Conservation (phyloP, 345 rosid genomes). For the Gossypium raimondii region DNA sequence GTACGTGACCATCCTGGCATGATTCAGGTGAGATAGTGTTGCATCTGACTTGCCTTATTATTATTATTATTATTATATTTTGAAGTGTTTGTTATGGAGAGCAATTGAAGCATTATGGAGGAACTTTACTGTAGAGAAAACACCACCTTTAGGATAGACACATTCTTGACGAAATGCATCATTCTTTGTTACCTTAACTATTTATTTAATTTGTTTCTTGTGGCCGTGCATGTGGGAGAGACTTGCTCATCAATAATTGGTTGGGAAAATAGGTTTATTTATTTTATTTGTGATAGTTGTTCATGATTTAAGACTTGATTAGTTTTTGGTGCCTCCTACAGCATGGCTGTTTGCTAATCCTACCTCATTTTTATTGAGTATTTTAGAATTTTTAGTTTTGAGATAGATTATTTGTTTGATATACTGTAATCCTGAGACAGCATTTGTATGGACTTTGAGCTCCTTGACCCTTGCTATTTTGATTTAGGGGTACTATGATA, state of each 20-base stretch:
- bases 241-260: neutral
- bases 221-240: neutral
- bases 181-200: neutral
- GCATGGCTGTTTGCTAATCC: neutral
- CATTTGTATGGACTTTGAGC: neutral
- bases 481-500: neutral
- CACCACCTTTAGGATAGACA: neutral
- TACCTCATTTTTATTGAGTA: neutral
- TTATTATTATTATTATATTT: neutral
- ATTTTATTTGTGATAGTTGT: neutral
- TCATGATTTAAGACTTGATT: neutral
- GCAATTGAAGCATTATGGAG: neutral
- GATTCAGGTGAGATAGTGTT: constrained; percentile 73
- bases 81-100: constrained; percentile 3
- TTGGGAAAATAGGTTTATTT: neutral
- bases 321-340: neutral
- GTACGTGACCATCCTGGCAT: constrained; percentile 98
- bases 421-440: neutral
- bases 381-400: neutral
- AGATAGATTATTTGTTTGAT: neutral
- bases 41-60: neutral
- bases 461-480: neutral
- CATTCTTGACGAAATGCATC: neutral
- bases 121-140: neutral
- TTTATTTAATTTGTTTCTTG: neutral